phyloP scores from a whole-genome alignment of 352 stramenopile genomes.

The Globisporangium apiculatum region DNA sequence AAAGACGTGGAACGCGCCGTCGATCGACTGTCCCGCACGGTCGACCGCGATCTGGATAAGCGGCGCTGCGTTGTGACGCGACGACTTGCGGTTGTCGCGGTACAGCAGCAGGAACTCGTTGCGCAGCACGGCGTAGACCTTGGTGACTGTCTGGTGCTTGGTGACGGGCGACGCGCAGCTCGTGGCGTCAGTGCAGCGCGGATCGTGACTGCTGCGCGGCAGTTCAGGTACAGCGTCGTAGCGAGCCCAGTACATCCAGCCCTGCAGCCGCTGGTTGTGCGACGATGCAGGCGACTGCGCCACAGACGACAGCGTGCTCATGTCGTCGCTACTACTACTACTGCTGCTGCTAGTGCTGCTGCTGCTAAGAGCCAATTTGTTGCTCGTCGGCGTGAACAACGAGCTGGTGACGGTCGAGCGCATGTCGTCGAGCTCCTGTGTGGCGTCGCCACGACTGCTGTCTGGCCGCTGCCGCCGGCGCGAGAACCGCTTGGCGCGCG shows the following conservation, averaged over 20 bases:
- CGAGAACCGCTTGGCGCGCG: conserved; percentile 5
- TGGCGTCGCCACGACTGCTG: background rate
- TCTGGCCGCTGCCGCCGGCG: background rate
- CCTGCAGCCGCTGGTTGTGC: conserved; percentile 20
- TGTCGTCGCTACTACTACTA: conserved; percentile 5
- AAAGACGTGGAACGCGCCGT: conserved; percentile 25
- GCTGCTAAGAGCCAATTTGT: background rate
- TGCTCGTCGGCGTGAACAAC: background rate
- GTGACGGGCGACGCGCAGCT: background rate
- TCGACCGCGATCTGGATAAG: conserved; percentile 40
- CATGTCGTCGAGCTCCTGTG: background rate
- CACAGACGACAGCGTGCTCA: conserved; percentile 5
- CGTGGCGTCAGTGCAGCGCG: background rate
- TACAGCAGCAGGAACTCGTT: conserved; percentile 43
- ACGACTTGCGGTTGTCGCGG: conserved; percentile 17
- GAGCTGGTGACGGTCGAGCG: conserved; percentile 7
- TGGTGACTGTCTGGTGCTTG: conserved; percentile 23
- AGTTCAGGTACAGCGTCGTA: conserved; percentile 6
- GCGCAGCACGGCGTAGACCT: conserved; percentile 33
- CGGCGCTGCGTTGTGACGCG: conserved; percentile 13
- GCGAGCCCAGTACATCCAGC: conserved; percentile 40
- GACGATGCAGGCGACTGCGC: background rate
- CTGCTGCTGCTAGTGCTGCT: background rate
- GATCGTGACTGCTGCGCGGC: background rate
- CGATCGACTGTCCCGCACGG: conserved; percentile 9